phyloP scores from a whole-genome alignment of 805 yeast genomes.

The Monosporozyma servazzii region DNA sequence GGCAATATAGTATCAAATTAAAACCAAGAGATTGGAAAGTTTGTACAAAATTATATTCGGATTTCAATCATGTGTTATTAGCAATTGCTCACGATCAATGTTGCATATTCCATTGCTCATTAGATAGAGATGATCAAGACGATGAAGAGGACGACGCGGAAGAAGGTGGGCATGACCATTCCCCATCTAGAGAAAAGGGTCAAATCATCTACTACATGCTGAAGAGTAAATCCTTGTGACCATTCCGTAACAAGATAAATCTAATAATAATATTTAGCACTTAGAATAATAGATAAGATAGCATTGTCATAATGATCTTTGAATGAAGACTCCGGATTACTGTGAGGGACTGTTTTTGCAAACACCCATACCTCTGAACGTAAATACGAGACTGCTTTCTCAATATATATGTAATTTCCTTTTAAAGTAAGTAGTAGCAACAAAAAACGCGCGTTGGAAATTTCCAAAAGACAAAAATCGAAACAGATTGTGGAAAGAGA shows the following conservation, averaged over 20 bases:
- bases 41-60: slow-evolving; percentile 51
- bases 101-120: slow-evolving; percentile 54
- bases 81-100: slow-evolving; percentile 49
- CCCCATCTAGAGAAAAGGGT: slow-evolving; percentile 39
- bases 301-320: background rate
- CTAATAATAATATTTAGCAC: too few species aligned
- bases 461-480: background rate
- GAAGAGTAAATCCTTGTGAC: slow-evolving; percentile 21
- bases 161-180: slow-evolving; percentile 4
- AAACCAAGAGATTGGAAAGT: slow-evolving; percentile 59
- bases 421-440: background rate
- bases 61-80: slow-evolving; percentile 52
- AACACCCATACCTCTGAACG: background rate
- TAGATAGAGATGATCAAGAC: slow-evolving; percentile 39
- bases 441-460: background rate
- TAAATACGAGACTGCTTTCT: background rate
- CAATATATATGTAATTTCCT: background rate
- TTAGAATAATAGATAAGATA: background rate
- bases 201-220: slow-evolving; percentile 55
- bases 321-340: background rate
- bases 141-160: slow-evolving; percentile 2
- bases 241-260: background rate
- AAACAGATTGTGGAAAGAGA: too few species aligned
- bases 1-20: slow-evolving; percentile 38
- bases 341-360: background rate